Percentiles rank a stretch among this genome's conserved stretches.
Evolutionary conservation across 768 basidiomycete species (phyloP).

Genomic region (Porphyrellus cyaneotinctus): DNA sequence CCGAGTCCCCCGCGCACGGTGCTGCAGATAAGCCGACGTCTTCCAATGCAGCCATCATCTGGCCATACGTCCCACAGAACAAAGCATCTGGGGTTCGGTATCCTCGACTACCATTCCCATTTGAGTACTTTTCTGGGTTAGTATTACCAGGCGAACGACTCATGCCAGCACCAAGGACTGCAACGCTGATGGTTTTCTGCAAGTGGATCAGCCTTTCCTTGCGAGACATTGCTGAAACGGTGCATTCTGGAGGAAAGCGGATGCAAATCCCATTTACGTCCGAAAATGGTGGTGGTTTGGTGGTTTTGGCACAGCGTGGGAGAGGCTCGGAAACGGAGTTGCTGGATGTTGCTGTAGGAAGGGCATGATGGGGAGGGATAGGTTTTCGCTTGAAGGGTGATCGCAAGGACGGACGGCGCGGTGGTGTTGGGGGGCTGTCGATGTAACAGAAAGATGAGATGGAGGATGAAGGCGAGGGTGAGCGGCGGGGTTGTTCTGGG

Average conservation of each 20-base stretch:
- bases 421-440: slow-evolving; percentile 16
- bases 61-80: slow-evolving; percentile 43
- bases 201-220: slow-evolving; percentile 26
- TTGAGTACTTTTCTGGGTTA: not conserved
- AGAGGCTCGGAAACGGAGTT: not conserved
- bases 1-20: slow-evolving; percentile 24
- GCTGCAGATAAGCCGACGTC: slow-evolving; percentile 34
- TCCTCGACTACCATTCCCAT: slow-evolving; percentile 1
- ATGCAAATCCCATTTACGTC: slow-evolving; percentile 24
- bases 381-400: slow-evolving; percentile 28
- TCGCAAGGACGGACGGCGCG: slow-evolving; percentile 12
- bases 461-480: slow-evolving; percentile 11
- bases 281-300: slow-evolving; percentile 19
- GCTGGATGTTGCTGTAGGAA: not conserved
- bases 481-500: not conserved
- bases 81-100: slow-evolving; percentile 28
- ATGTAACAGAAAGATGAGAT: slow-evolving; percentile 29
- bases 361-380: not conserved
- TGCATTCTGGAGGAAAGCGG: slow-evolving; percentile 13
- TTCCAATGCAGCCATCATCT: slow-evolving; percentile 37
- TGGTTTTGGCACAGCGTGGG: not conserved
- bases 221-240: slow-evolving; percentile 9
- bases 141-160: slow-evolving; percentile 26
- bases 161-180: slow-evolving; percentile 41
- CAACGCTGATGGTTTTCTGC: slow-evolving; percentile 35